Base-by-base conservation (phyloP, 208 protist species). In the Acanthamoeba triangularis region DNA sequence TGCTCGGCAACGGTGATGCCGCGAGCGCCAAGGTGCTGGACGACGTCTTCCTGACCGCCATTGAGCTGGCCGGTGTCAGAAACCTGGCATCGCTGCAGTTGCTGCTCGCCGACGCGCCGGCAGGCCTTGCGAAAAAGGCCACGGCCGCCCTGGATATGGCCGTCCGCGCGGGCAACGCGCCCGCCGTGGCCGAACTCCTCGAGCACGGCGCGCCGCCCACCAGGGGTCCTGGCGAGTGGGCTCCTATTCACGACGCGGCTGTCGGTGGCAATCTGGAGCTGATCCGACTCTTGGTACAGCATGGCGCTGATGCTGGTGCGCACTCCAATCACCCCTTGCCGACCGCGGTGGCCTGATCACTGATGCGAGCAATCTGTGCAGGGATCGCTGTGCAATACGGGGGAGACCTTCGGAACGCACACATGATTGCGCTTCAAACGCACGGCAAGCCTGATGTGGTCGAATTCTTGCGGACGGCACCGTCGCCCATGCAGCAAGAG, bases 361-460 rank as follows among this genome's bases (percentile, higher is more conserved):
- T 13, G 16, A 67, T 6, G 6, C 8, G 25, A 67, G 10, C 25
- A 3, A 14, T 8, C 25, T 67, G 20, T 33, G 20, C 65, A 74
- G 65, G 65, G 6, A 20, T 37, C 3, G 65, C 16, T 37, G 65
- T 74, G 30, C 30, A 28, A n/a, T 74, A 33, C 35, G 65, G 65
- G 0, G 30, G 30, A 23, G 65, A 74, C 10, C 30, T 18, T 16
- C 65, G 11, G 74, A 54, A 84, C 28, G 41, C 74, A 7, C 74
- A 84, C 74, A 84, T 84, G 74, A 13, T 84, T 5, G 74, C 74
- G 18, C 37, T 84, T 6, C 30, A 30, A 18, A 33, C 37, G 8
- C 74, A 84, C 23, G 74, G 74, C 35, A 54, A 84, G 74, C 74
- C 74, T 47, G 74, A 84, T 4, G 74, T 84, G 41, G 74, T 84